Base-by-base conservation (phyloP, 805 yeast species). In the Ogataea nonfermentans region DNA sequence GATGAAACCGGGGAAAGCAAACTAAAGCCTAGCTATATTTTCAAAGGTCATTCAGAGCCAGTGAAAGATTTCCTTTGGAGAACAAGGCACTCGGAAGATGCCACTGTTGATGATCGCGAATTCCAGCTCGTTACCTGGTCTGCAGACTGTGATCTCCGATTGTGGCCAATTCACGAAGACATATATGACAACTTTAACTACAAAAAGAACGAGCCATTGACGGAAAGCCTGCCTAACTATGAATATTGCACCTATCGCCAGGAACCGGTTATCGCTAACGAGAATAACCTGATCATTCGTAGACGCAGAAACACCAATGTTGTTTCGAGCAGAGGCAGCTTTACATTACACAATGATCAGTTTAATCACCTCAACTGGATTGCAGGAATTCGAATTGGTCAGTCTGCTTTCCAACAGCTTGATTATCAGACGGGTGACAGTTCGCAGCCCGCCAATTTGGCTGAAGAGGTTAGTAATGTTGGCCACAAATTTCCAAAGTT, bases 121-220 rank as follows among this genome's bases (percentile, higher is more conserved):
- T 93, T 78, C 56, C 98, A 93, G 59, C 61, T 93, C 35, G 91
- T 93, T 1, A 87, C 98, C 0, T 91, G 98, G 97, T 82, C 95
- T 1, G 80, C 85, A 36, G 98, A 93, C 57, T 77, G 81, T 49
- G 95, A 87, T 56, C 66, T 93, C 43, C 70, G 90, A 44, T 63
- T 90, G 33, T 91, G 97, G 97, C 84, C 88, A 0, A 61, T 79
- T 12, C 57, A 68, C 11, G 75, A 75, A 3, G 67, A 66, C 6
- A 57, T 74, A 12, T 73, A 80, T 47, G 70, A 66, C 6, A 67
- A 67, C 26, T 69, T 78, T 32, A 60, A 63, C 37, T 77, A 67
- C 52, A 60, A 59, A 3, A 61, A 70, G 42, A 65, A 65, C 7
- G 55, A 51, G 11, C 61, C 66, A 6, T 48, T 73, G 8, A 57